Evolutionary conservation across 2,329 filamentous ascomycete species (phyloP).

Genomic region (Aspergillus ibericus): DNA sequence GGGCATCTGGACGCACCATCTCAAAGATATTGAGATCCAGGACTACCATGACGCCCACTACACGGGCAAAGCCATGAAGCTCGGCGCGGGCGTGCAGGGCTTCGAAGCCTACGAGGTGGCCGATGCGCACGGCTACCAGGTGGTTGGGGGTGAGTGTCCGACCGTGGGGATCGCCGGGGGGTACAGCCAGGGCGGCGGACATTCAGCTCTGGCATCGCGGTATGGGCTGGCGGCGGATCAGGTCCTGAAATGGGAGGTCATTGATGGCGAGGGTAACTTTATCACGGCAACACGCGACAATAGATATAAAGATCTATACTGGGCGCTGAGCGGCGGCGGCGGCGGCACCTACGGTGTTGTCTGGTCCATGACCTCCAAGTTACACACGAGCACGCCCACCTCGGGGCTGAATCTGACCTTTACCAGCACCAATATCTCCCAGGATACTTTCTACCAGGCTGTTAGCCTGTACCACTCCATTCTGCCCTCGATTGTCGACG

Average conservation of each 20-base stretch:
- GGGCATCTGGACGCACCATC: conserved; percentile 34
- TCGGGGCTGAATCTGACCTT: conserved; percentile 50
- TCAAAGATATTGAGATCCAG: conserved; percentile 29
- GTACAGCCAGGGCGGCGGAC: conserved; percentile 62
- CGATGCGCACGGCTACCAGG: conserved; percentile 46
- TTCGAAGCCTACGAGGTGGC: conserved; percentile 51
- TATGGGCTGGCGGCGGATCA: conserved; percentile 59
- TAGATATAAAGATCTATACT: conserved; percentile 28
- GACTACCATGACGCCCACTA: conserved; percentile 47
- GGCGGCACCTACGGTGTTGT: conserved; percentile 43
- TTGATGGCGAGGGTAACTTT: conserved; percentile 39
- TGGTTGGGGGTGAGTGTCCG: conserved; percentile 57
- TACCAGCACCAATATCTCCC: conserved; percentile 30
- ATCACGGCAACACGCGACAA: conserved; percentile 17
- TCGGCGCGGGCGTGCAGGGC: conserved; percentile 57
- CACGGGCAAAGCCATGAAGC: conserved; percentile 52
- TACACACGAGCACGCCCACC: conserved; percentile 47
- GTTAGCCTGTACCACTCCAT: conserved; percentile 50
- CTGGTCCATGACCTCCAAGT: conserved; percentile 55
- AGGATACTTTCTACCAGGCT: conserved; percentile 51
- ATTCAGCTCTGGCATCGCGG: conserved; percentile 53
- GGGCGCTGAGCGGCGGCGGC: conserved; percentile 21
- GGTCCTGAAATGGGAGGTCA: conserved; percentile 50
- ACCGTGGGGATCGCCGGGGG: conserved; percentile 62
- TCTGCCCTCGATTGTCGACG: conserved; percentile 52